A percentile compares a stretch with the other conserved stretches of the same genome.
Conservation (phyloP, 2,329 filamentous ascomycete genomes). For the Fragosphaeria purpurea region DNA sequence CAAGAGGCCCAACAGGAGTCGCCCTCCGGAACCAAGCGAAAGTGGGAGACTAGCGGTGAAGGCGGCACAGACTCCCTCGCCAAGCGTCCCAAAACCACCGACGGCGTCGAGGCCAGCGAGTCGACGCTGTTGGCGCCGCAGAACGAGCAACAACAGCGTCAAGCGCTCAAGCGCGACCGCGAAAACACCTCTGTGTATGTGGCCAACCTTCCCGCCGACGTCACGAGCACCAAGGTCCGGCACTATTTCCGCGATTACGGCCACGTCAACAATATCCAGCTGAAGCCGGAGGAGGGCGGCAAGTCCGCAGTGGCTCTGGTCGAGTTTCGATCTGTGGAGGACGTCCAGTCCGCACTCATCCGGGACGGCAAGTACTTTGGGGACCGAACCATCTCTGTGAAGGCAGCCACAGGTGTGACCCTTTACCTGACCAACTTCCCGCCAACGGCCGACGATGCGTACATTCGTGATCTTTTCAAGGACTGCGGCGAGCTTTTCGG, state of each 20-base stretch:
- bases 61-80: slow-evolving; percentile 39
- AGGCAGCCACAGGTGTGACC: slow-evolving; percentile 66
- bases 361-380: slow-evolving; percentile 73
- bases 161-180: slow-evolving; percentile 63
- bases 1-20: slow-evolving; percentile 22
- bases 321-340: slow-evolving; percentile 73
- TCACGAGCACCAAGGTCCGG: slow-evolving; percentile 61
- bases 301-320: slow-evolving; percentile 62
- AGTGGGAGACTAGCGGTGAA: slow-evolving; percentile 52
- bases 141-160: slow-evolving; percentile 21
- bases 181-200: slow-evolving; percentile 84
- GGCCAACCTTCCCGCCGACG: slow-evolving; percentile 60
- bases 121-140: slow-evolving; percentile 2
- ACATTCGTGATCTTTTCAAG: slow-evolving; percentile 58
- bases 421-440: slow-evolving; percentile 90
- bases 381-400: slow-evolving; percentile 62
- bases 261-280: slow-evolving; percentile 65
- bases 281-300: slow-evolving; percentile 52
- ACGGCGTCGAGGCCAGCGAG: slow-evolving; percentile 17
- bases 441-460: slow-evolving; percentile 60
- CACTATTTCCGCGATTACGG: slow-evolving; percentile 92
- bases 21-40: slow-evolving; percentile 53
- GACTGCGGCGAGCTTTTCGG: slow-evolving; percentile 74
- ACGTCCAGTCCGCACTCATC: slow-evolving; percentile 70
- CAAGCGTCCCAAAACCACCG: slow-evolving; percentile 57